A percentile compares a stretch with the other conserved stretches of the same genome.
phyloP scores from a whole-genome alignment of 371 early-diverging fungal species.

The Hamiltosporidium magnivora region DNA sequence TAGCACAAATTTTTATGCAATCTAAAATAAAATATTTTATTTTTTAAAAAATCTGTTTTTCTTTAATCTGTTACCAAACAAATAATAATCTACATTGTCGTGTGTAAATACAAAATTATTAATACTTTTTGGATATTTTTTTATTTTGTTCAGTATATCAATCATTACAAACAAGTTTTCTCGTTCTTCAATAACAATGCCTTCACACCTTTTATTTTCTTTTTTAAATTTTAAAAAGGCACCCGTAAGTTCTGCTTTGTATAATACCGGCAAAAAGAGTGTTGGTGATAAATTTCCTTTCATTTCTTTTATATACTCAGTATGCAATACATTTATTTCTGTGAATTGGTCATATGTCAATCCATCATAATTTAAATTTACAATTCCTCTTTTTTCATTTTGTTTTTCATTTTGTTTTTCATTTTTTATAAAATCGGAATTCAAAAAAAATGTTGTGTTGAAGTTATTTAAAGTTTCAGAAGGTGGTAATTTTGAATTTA shows the following conservation, averaged over 20 bases:
- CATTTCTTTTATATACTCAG: slow-evolving; percentile 12
- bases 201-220: neutral
- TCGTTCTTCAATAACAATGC: slow-evolving; percentile 30
- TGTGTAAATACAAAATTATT: slow-evolving; percentile 4
- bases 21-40: slow-evolving; percentile 4
- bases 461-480: too few species aligned
- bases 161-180: slow-evolving; percentile 19
- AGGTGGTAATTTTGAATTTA: too few species aligned
- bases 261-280: neutral
- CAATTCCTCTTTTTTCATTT: neutral
- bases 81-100: slow-evolving; percentile 13
- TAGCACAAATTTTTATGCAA: neutral
- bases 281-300: slow-evolving; percentile 4
- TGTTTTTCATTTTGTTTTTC: too few species aligned
- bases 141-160: slow-evolving; percentile 7
- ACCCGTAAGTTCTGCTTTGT: slow-evolving; percentile 27
- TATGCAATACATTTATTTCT: slow-evolving; percentile 8
- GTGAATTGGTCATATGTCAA: slow-evolving; percentile 10
- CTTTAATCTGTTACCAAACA: slow-evolving; percentile 22
- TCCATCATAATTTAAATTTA: neutral
- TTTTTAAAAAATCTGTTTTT: slow-evolving; percentile 26
- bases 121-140: slow-evolving; percentile 11
- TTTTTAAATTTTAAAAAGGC: slow-evolving; percentile 17
- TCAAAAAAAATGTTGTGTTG: too few species aligned
- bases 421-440: too few species aligned